phyloP scores from a whole-genome alignment of 225 moss, liverwort and hornwort species.

The Sphagnum tenellum region DNA sequence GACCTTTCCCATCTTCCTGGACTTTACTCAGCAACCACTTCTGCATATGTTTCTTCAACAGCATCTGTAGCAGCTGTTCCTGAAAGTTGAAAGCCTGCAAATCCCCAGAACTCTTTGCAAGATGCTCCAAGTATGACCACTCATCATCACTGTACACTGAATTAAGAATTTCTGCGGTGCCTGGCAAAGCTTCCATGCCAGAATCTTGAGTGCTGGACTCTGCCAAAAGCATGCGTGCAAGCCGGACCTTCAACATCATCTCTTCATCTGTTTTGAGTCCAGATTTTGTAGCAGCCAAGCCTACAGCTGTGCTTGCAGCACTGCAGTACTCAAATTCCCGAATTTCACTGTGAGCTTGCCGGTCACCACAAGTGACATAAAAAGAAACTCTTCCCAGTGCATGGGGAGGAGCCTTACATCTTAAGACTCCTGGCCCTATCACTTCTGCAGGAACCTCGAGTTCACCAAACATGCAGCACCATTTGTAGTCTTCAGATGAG shows the following conservation, averaged over 20 bases:
- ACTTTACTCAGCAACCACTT: slow-evolving; percentile 62
- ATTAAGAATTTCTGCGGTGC: slow-evolving; percentile 1
- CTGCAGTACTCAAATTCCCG: slow-evolving; percentile 69
- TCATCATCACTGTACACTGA: slow-evolving; percentile 31
- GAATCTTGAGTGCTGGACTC: slow-evolving; percentile 14
- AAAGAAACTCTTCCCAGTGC: slow-evolving; percentile 53
- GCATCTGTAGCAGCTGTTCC: slow-evolving; percentile 55
- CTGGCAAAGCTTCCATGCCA: not conserved
- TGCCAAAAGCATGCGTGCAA: slow-evolving; percentile 62
- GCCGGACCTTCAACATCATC: slow-evolving; percentile 50
- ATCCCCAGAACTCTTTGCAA: slow-evolving; percentile 20
- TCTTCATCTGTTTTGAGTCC: slow-evolving; percentile 37
- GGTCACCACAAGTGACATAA: slow-evolving; percentile 73
- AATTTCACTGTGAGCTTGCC: slow-evolving; percentile 76
- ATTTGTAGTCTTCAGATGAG: slow-evolving; percentile 37
- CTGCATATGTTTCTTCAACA: slow-evolving; percentile 53
- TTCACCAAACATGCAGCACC: slow-evolving; percentile 93
- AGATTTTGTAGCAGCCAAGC: slow-evolving; percentile 10
- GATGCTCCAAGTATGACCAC: slow-evolving; percentile 52
- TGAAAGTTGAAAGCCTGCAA: slow-evolving; percentile 35
- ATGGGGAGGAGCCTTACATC: slow-evolving; percentile 70
- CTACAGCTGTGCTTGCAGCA: slow-evolving; percentile 1
- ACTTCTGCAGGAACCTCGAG: slow-evolving; percentile 78
- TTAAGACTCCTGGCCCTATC: slow-evolving; percentile 38
- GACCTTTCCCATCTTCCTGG: slow-evolving; percentile 55